Evolutionary conservation across 2,329 filamentous ascomycete genomes (phyloP).

Genomic region (Exophiala viscosa): DNA sequence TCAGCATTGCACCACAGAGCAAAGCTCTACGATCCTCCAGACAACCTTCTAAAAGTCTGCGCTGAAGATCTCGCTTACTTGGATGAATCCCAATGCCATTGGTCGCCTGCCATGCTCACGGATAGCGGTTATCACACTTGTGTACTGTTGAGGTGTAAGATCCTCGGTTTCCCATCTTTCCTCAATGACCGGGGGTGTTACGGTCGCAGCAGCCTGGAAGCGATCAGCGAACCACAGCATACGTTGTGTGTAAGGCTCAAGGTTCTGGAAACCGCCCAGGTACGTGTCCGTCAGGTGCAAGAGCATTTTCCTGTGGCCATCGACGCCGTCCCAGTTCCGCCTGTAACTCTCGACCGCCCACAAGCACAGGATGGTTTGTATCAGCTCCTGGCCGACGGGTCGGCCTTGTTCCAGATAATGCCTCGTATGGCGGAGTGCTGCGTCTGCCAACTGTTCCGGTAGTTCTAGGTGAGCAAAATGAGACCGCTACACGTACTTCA

Average conservation of each 20-base stretch:
- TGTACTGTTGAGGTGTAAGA: slow-evolving; percentile 7
- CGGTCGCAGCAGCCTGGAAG: slow-evolving; percentile 17
- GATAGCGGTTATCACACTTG: slow-evolving; percentile 1
- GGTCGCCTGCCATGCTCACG: slow-evolving; percentile 5
- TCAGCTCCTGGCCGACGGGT: slow-evolving; percentile 13
- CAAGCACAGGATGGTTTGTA: slow-evolving; percentile 17
- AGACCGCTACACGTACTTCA: slow-evolving; percentile 15
- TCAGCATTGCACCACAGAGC: slow-evolving; percentile 12
- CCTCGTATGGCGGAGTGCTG: slow-evolving; percentile 7
- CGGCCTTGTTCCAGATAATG: slow-evolving; percentile 9
- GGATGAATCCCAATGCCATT: slow-evolving; percentile 8
- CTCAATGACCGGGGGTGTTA: slow-evolving; percentile 9
- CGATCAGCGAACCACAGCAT: slow-evolving; percentile 20
- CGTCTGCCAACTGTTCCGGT: slow-evolving; percentile 13
- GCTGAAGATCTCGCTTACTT: slow-evolving; percentile 6
- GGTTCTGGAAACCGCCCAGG: slow-evolving; percentile 14
- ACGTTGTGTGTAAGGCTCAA: slow-evolving; percentile 14
- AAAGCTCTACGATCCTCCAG: slow-evolving; percentile 7
- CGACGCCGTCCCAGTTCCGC: slow-evolving; percentile 17
- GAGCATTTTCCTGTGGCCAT: slow-evolving; percentile 14
- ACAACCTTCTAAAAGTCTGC: slow-evolving; percentile 5
- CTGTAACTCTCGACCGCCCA: slow-evolving; percentile 19
- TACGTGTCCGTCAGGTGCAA: slow-evolving; percentile 11
- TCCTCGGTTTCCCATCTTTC: slow-evolving; percentile 15
- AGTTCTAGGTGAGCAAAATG: slow-evolving; percentile 14